Evolutionary conservation across 2,329 filamentous ascomycete species (phyloP).

Genomic region (Juglanconis sp.): DNA sequence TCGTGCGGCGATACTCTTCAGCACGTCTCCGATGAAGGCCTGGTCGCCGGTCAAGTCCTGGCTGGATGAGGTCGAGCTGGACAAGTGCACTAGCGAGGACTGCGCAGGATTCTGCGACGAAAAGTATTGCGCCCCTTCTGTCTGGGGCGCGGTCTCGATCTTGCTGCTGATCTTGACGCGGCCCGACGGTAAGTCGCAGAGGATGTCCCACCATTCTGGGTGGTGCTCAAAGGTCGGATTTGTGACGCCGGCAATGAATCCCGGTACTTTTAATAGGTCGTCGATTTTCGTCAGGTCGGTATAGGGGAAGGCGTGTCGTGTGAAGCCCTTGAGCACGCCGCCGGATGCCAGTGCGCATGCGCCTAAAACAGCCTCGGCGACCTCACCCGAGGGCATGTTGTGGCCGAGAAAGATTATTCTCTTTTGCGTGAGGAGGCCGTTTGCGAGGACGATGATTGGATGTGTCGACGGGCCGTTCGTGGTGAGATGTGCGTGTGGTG

Average conservation of each 20-base stretch:
- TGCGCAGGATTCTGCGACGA: slow-evolving; percentile 70
- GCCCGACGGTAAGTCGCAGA: slow-evolving; percentile 89
- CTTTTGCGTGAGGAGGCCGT: slow-evolving; percentile 94
- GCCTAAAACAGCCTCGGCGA: slow-evolving; percentile 96
- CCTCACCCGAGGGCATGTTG: slow-evolving; percentile 90
- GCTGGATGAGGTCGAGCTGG: slow-evolving; percentile 35
- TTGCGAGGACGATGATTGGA: slow-evolving; percentile 90
- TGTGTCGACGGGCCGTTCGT: slow-evolving; percentile 88
- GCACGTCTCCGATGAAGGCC: slow-evolving; percentile 83
- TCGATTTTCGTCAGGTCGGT: slow-evolving; percentile 98
- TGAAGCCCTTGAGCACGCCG: slow-evolving; percentile 89
- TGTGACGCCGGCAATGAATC: slow-evolving; percentile 96
- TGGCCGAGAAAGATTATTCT: slow-evolving; percentile 93
- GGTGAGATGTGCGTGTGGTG: slow-evolving; percentile 85
- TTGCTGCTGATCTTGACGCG: slow-evolving; percentile 91
- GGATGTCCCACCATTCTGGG: slow-evolving; percentile 95
- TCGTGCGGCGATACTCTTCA: slow-evolving; percentile 77
- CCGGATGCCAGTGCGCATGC: slow-evolving; percentile 92
- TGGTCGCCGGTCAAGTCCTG: slow-evolving; percentile 79
- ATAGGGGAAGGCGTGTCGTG: slow-evolving; percentile 93
- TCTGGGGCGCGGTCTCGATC: slow-evolving; percentile 76
- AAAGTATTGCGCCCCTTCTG: slow-evolving; percentile 84
- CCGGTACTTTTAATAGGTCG: slow-evolving; percentile 89
- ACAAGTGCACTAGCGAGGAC: slow-evolving; percentile 46
- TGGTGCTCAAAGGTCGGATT: slow-evolving; percentile 95